Base-by-base conservation (phyloP, 495 filamentous ascomycete genomes). In the Daldinia concentrica region DNA sequence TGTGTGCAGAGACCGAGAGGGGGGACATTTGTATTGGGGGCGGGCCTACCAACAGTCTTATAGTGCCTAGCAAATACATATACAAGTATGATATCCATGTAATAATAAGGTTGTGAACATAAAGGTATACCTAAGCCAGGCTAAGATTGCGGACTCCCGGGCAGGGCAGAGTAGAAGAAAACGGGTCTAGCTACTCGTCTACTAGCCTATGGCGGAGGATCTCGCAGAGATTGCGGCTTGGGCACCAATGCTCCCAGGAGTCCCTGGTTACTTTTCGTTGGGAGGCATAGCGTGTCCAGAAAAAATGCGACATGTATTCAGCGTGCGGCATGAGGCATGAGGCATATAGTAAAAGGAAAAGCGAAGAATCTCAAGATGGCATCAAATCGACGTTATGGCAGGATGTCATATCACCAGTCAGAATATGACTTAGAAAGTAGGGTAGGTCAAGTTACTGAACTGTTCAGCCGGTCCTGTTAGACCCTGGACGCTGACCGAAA, bases 211-310 rank as follows among this genome's bases (percentile, higher is more conserved):
- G 67, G 70, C 73, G 73, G 75, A 79, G 68, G 66, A 73, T 70
- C 58, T 77, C 66, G 74, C 63, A 68, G 66, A 71, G 64, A 68
- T 36, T 77, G 76, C 69, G 74, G 68, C 72, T 84, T 84, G 82
- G 82, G 82, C 82, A 84, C 82, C 82, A 83, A 84, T 83, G 80
- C 81, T 81, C 78, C 76, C 70, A 66, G 66, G 60, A 71, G 73
- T 74, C 76, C 82, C 80, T 79, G 76, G 74, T 69, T 73, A 73
- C 66, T 66, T 73, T 69, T 69, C 66, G 52, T 59, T 48, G 66
- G 55, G 62, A 73, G 66, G 66, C 66, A 73, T 73, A 69, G 66
- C 71, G 71, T 55, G 61, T 73, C 71, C 71, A 73, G 71, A 69
- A 50, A 73, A 63, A 73, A 73, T 73, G 58, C 71, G 66, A 73